These are phyloP conservation scores for Thozetella sp. DNA, from an alignment of 495 filamentous ascomycete species.

Conservation along the genomic window DNA sequence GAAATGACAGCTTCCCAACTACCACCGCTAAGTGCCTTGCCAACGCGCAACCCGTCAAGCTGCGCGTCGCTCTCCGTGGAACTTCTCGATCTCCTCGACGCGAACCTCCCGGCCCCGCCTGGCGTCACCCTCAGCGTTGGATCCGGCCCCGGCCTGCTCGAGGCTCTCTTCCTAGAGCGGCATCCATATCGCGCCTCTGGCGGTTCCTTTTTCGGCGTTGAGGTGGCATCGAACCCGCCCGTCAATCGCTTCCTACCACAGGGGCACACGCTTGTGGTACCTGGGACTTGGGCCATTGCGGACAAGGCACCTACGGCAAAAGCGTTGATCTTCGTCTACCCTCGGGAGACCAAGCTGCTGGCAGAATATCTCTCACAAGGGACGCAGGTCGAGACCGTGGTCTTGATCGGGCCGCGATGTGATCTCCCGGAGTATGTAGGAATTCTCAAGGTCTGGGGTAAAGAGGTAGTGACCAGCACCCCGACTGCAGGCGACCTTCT, in stretches of 20 bases:
- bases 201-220: conserved; percentile 16
- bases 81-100: conserved; percentile 18
- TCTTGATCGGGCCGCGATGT: conserved; percentile 26
- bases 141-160: conserved; percentile 23
- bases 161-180: conserved; percentile 17
- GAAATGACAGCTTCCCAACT: too few species aligned
- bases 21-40: conserved; percentile 8
- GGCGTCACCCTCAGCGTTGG: conserved; percentile 16
- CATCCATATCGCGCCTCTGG: conserved; percentile 6
- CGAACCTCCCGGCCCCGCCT: conserved; percentile 15
- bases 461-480: too few species aligned
- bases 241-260: conserved; percentile 22
- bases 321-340: conserved; percentile 23
- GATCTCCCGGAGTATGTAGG: conserved; percentile 15
- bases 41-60: conserved; percentile 13
- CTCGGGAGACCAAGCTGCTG: conserved; percentile 14
- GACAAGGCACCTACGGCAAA: not conserved
- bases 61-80: conserved; percentile 21
- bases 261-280: conserved; percentile 5
- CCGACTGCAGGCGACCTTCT: too few species aligned
- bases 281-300: conserved; percentile 20
- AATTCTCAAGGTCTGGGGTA: conserved; percentile 11
- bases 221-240: conserved; percentile 6
- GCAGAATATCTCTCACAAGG: conserved; percentile 11
- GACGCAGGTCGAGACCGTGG: conserved; percentile 10